Evolutionary conservation across 1,284 basidiomycete species (phyloP).

Genomic region (Cryptococcus sp.): DNA sequence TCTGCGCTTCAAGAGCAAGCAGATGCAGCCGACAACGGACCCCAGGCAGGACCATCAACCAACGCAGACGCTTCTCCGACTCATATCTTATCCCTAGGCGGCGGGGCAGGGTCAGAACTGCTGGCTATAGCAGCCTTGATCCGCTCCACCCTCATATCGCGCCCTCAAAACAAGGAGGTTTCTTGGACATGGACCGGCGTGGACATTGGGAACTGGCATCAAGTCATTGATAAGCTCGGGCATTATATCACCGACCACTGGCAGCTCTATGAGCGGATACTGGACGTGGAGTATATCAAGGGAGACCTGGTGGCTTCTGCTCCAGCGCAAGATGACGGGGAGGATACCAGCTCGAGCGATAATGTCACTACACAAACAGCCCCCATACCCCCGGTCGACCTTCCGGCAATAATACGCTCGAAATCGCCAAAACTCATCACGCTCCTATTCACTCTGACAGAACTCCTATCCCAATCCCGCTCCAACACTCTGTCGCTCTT

Average conservation of each 20-base stretch:
- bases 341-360: conserved; percentile 2
- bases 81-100: conserved; percentile 50
- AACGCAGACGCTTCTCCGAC: conserved; percentile 5
- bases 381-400: conserved; percentile 6
- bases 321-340: neutral
- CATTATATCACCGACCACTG: conserved; percentile 28
- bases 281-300: conserved; percentile 36
- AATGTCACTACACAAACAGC: conserved; percentile 10
- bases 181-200: conserved; percentile 35
- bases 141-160: conserved; percentile 13
- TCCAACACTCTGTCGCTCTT: conserved; percentile 50
- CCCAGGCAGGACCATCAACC: neutral
- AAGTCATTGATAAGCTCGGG: conserved; percentile 34
- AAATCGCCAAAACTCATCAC: conserved; percentile 44
- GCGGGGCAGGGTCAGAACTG: conserved; percentile 54
- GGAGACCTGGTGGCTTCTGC: conserved; percentile 36
- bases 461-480: conserved; percentile 53
- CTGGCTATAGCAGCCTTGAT: conserved; percentile 48
- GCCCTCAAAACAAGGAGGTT: conserved; percentile 9
- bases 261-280: conserved; percentile 24
- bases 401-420: conserved; percentile 2
- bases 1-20: neutral
- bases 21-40: neutral
- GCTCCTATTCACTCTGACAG: conserved; percentile 54
- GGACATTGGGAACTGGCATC: conserved; percentile 50